A percentile compares a stretch with the other conserved stretches of the same genome.
Evolutionary conservation across 345 rosid genomes (phyloP).

Genomic region (Carallia brachiata): DNA sequence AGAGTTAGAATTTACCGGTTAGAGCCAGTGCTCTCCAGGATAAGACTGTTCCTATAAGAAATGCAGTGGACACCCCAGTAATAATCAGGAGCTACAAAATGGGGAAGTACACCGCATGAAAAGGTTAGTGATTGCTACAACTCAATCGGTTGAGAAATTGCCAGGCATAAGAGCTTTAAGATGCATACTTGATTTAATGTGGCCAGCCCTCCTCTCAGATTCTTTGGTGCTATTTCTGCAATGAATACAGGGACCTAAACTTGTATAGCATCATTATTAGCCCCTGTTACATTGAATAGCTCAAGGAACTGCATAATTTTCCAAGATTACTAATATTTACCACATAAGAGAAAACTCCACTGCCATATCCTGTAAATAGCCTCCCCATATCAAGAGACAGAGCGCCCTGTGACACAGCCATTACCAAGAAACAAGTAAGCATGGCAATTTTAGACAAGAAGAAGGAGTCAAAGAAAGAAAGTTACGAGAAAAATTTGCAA

Average conservation of each 20-base stretch:
- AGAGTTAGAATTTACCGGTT: slow-evolving; percentile 43
- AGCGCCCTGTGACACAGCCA: slow-evolving; percentile 44
- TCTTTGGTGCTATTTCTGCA: slow-evolving; percentile 90
- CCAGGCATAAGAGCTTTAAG: not conserved
- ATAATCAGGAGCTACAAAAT: slow-evolving; percentile 72
- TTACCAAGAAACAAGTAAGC: not conserved
- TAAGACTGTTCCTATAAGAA: slow-evolving; percentile 60
- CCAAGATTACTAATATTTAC: slow-evolving; percentile 30
- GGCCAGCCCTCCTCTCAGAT: slow-evolving; percentile 86
- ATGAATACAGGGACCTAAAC: slow-evolving; percentile 76
- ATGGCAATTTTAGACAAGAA: too few species aligned
- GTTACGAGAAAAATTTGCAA: not conserved
- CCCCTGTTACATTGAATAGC: not conserved
- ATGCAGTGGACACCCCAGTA: slow-evolving; percentile 59
- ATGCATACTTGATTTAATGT: slow-evolving; percentile 62
- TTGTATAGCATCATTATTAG: not conserved
- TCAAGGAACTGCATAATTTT: not conserved
- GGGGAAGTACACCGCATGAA: not conserved
- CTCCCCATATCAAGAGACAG: slow-evolving; percentile 74
- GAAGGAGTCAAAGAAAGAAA: not conserved
- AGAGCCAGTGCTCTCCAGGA: slow-evolving; percentile 82
- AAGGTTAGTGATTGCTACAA: not conserved
- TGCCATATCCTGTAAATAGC: slow-evolving; percentile 79
- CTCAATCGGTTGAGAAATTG: not conserved
- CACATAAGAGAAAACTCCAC: slow-evolving; percentile 90